Percentiles rank a stretch among this genome's conserved stretches.
These are phyloP conservation scores for Trichocladium antarcticum DNA, from an alignment of 495 filamentous ascomycete genomes.

Conservation along the genomic window DNA sequence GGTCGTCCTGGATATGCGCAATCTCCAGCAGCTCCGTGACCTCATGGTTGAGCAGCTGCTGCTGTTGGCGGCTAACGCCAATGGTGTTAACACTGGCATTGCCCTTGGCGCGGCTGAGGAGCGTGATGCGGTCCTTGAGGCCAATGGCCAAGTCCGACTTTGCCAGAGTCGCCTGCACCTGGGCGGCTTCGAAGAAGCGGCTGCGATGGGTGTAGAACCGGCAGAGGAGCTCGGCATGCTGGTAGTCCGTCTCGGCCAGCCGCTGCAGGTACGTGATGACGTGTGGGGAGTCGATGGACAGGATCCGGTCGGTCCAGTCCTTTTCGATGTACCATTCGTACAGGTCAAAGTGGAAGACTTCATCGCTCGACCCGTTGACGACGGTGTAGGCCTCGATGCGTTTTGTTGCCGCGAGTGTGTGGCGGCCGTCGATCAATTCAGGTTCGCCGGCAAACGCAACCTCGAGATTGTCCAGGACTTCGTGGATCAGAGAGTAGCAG, in stretches of 20 bases:
- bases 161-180: slow-evolving; percentile 73
- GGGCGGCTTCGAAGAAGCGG: slow-evolving; percentile 71
- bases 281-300: slow-evolving; percentile 69
- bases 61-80: slow-evolving; percentile 59
- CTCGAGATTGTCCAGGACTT: slow-evolving; percentile 67
- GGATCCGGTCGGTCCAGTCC: slow-evolving; percentile 69
- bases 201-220: slow-evolving; percentile 71
- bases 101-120: slow-evolving; percentile 75
- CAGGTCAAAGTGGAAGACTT: slow-evolving; percentile 84
- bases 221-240: slow-evolving; percentile 86
- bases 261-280: slow-evolving; percentile 79
- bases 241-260: slow-evolving; percentile 52
- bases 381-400: slow-evolving; percentile 77
- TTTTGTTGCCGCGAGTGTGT: slow-evolving; percentile 61
- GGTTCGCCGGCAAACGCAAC: slow-evolving; percentile 50
- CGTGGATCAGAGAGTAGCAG: slow-evolving; percentile 75
- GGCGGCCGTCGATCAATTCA: slow-evolving; percentile 64
- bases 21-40: slow-evolving; percentile 82
- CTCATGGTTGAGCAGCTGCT: slow-evolving; percentile 68
- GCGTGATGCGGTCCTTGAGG: slow-evolving; percentile 72
- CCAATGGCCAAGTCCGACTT: slow-evolving; percentile 64
- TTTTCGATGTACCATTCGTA: slow-evolving; percentile 94
- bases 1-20: slow-evolving; percentile 87
- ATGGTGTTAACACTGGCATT: slow-evolving; percentile 68
- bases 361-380: slow-evolving; percentile 73